These are phyloP conservation scores for Russula olivacea DNA, from an alignment of 768 basidiomycete genomes.

Conservation along the genomic window DNA sequence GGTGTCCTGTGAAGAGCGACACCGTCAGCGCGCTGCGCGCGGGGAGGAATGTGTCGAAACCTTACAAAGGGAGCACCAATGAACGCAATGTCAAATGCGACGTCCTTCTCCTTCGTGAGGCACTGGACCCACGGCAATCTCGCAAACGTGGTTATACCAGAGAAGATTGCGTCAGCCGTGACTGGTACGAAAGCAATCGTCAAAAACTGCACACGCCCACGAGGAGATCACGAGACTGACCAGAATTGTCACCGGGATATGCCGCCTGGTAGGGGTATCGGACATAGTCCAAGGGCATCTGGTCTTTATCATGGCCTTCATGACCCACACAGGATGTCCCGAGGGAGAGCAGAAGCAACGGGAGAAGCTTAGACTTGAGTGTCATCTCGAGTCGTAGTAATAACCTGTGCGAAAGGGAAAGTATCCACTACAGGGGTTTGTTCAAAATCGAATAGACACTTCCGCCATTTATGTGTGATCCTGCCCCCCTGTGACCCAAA, in stretches of 20 bases:
- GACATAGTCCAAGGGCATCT: conserved; percentile 62
- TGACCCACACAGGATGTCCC: conserved; percentile 30
- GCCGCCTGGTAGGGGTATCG: conserved; percentile 57
- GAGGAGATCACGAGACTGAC: conserved; percentile 31
- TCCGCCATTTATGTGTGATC: conserved; percentile 4
- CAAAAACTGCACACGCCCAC: background rate
- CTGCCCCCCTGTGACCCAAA: conserved; percentile 4
- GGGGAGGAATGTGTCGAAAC: conserved; percentile 17
- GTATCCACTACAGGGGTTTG: background rate
- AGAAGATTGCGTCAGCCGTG: conserved; percentile 73
- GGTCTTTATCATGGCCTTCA: conserved; percentile 39
- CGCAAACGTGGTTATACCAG: conserved; percentile 81
- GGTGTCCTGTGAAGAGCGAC: conserved; percentile 44
- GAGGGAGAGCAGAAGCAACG: conserved; percentile 13
- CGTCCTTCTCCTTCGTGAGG: conserved; percentile 53
- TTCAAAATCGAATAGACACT: too few species aligned
- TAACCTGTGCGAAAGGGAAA: background rate
- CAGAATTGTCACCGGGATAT: conserved; percentile 55
- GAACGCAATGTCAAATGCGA: conserved; percentile 73
- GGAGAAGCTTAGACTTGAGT: background rate
- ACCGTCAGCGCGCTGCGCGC: background rate
- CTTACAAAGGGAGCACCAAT: conserved; percentile 73
- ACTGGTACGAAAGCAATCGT: conserved; percentile 36
- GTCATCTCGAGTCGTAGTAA: conserved; percentile 1
- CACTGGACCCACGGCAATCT: conserved; percentile 82